Base-by-base conservation (phyloP, 2,329 filamentous ascomycete species). In the Cladosporium cucumerinum region DNA sequence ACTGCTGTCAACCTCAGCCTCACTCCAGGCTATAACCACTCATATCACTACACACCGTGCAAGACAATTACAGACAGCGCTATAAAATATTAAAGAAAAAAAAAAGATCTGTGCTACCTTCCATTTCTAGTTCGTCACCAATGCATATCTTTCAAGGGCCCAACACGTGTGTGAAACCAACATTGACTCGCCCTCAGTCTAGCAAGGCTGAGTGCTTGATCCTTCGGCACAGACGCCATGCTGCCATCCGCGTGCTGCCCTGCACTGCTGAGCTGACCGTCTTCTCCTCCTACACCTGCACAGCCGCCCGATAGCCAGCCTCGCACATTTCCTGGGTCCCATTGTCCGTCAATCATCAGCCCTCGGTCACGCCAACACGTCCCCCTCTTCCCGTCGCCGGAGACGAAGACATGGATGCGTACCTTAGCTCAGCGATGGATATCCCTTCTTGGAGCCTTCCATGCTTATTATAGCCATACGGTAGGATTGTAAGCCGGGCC, bases 151-250 rank as follows among this genome's bases (percentile, higher is more conserved):
- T 30, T 32, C 26, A 32, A 28, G 26, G 26, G 25, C 51, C 21
- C 1, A 11, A n/a, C n/a, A 46, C n/a, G 39, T 18, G 23, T 52
- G 18, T 57, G 54, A 57, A 34, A 57, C 54, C 32, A 36, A 34
- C 12, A 10, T 23, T 57, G 30, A 23, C 54, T 57, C 54, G 32
- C 21, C 54, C 28, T 14, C 32, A 39, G 21, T 34, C 28, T 34
- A 57, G 32, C 32, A 57, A 39, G 54, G 54, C 54, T 57, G 54
- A 57, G 54, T 57, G 32, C n/a, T 26, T 57, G 32, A 57, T 57
- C 54, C 49, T 46, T 16, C 57, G 34, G 54, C 43, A 61, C 48
- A 39, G 58, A 18, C 51, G 62, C 14, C 36, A 57, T 49, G 64
- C 58, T 28, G 57, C 49, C 26, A 57, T 57, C 25, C 58, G 58